Conservation (phyloP, 2,329 filamentous ascomycete genomes). For the Fusarium sp. region DNA sequence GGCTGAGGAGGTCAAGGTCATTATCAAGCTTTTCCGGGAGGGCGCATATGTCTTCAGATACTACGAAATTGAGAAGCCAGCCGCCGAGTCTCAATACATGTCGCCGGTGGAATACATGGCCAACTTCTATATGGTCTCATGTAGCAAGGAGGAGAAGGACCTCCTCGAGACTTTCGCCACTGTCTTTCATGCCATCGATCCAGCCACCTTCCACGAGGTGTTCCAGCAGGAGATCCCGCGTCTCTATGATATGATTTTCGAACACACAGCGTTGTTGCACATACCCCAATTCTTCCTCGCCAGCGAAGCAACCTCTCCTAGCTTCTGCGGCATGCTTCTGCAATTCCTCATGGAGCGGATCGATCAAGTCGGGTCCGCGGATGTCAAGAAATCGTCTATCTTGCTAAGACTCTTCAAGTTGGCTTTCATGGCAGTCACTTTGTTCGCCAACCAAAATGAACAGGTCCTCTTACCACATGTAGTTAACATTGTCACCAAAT, state of each 20-base stretch:
- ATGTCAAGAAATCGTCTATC: slow-evolving; percentile 93
- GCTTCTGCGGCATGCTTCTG: slow-evolving; percentile 97
- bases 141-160: slow-evolving; percentile 96
- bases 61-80: slow-evolving; percentile 88
- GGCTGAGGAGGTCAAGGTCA: slow-evolving; percentile 95
- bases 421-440: slow-evolving; percentile 98
- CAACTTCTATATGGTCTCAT: slow-evolving; percentile 94
- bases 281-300: slow-evolving; percentile 98
- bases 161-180: slow-evolving; percentile 97
- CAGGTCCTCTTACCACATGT: slow-evolving; percentile 95
- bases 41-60: slow-evolving; percentile 97
- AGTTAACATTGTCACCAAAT: slow-evolving; percentile 96
- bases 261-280: slow-evolving; percentile 93
- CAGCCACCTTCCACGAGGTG: slow-evolving; percentile 97
- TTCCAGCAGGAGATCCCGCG: slow-evolving; percentile 98
- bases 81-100: slow-evolving; percentile 78
- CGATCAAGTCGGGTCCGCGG: slow-evolving; percentile 90
- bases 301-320: slow-evolving; percentile 97
- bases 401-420: slow-evolving; percentile 95
- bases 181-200: slow-evolving; percentile 98
- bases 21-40: slow-evolving; percentile 97
- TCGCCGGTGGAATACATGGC: slow-evolving; percentile 93
- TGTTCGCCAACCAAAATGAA: slow-evolving; percentile 96
- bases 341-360: slow-evolving; percentile 98
- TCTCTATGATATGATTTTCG: slow-evolving; percentile 97